phyloP scores from a whole-genome alignment of 495 filamentous ascomycete genomes.

The Immersiella caudata region DNA sequence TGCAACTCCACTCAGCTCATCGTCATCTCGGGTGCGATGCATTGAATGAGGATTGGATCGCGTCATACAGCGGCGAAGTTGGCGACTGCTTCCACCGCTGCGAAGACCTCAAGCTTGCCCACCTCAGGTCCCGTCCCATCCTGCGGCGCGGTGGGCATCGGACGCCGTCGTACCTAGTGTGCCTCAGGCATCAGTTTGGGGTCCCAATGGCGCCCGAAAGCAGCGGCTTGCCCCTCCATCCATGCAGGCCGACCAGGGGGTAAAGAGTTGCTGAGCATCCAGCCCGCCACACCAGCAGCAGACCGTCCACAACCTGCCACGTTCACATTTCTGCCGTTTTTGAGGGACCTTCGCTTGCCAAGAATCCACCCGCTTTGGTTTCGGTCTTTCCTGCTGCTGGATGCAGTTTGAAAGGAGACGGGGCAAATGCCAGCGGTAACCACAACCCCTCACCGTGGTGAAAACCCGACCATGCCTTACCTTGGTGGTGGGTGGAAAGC shows the following conservation, averaged over 20 bases:
- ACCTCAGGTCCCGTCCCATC: too few relatives aligned
- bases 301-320: slow-evolving; percentile 7
- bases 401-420: neutral
- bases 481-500: neutral
- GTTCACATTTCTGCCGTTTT: neutral
- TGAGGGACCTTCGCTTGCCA: neutral
- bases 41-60: neutral
- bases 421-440: neutral
- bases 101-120: too few relatives aligned
- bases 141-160: too few relatives aligned
- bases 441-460: slow-evolving; percentile 1
- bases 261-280: neutral
- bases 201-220: neutral
- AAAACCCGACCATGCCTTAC: neutral
- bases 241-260: neutral
- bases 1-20: neutral
- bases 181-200: neutral
- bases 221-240: neutral
- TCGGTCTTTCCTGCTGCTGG: neutral
- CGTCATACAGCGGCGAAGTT: neutral
- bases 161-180: too few relatives aligned
- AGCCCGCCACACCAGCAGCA: slow-evolving; percentile 3
- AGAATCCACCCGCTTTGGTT: neutral
- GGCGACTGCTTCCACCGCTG: neutral
- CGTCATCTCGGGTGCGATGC: neutral